Evolutionary conservation across 108 stramenopile species (phyloP), one percentile per base, ranked within the genome.

Genomic region (Epithemia pelagica): DNA sequence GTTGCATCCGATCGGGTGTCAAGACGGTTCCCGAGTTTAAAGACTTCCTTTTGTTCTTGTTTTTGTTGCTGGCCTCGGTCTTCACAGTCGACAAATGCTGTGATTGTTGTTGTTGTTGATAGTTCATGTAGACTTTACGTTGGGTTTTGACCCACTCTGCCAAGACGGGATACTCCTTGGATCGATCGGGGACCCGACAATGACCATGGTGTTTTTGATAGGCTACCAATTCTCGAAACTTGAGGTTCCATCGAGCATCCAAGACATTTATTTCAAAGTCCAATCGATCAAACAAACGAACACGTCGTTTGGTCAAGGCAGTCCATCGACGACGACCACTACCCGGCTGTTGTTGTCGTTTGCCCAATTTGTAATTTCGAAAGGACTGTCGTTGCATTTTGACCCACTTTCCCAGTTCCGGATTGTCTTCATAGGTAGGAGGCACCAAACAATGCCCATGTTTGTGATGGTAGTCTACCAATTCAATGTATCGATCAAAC

Each of bases 201-300:
- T 46, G 5, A 10, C 62, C 83, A 65, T 81, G 56, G n/a, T 61
- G 23, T 30, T 31, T 30, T 59, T 67, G 75, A 71, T 80, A 84
- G n/a, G 57, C 32, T 26, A 58, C 46, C 23, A 81, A 60, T 27
- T 81, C 83, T 27, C 78, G 52, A 27, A 74, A 65, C 18, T 73
- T 67, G 24, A 71, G 69, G 31, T 77, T 74, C 82, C 82, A 83
- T 2, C 68, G 70, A 18, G 28, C 61, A 28, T 31, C 61, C 21
- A 31, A 7, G 21, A 26, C 61, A 29, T 61, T 61, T 26, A n/a
- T 7, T 28, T 30, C 61, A 26, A 61, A 61, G 10, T 21, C 61
- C 27, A 61, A 21, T 31, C 26, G 24, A 21, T 61, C 26, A 8
- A 61, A 7, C 24, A 28, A 7, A 5, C 7, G 15, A 5, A 61